Evolutionary conservation across 768 basidiomycete genomes (phyloP), one percentile per base, ranked within the genome.

Genomic region (Suillus lakei): DNA sequence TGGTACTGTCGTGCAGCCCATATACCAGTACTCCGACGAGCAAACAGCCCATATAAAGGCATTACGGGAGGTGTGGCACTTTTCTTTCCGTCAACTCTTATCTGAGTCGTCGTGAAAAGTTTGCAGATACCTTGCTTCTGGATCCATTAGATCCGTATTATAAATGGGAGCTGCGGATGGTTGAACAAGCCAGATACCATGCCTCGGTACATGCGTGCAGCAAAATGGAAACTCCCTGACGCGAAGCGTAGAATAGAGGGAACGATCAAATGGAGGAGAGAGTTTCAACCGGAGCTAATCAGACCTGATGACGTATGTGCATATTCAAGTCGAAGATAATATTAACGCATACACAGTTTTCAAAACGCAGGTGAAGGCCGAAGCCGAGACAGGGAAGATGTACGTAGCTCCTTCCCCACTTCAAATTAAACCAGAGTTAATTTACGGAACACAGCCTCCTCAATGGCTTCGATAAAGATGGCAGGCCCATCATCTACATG

Each of bases 361-460:
- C 39, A 59, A 59, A 30, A 41, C 66, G n/a, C 55, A 82, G 81
- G 88, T 92, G 68, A 87, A 86, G 70, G 84, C 91, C 39, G 94
- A 95, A 75, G 87, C 89, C 60, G 87, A 92, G 77, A 92, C 91
- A 0, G 94, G 93, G 18, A 96, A 96, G 78, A 95, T 96, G 94
- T 94, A 69, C 61, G 88, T 76, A 13, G 21, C 26, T 39, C 34
- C 30, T 28, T 18, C 38, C 10, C 46, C 51, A 41, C 30, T 66
- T 26, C 43, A 32, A 21, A 21, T 39, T 7, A 34, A 41, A 51
- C 39, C 18, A 46, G 18, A 30, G n/a, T 18, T 30, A 51, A 58
- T 39, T 30, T 64, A 43, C 18, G 43, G 41, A 43, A 32, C 21
- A 23, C 38, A 95, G 93, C 53, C 84, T 95, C 55, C 77, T 95